phyloP scores from a whole-genome alignment of 2,329 filamentous ascomycete species.

The Phialocephala subalpina region DNA sequence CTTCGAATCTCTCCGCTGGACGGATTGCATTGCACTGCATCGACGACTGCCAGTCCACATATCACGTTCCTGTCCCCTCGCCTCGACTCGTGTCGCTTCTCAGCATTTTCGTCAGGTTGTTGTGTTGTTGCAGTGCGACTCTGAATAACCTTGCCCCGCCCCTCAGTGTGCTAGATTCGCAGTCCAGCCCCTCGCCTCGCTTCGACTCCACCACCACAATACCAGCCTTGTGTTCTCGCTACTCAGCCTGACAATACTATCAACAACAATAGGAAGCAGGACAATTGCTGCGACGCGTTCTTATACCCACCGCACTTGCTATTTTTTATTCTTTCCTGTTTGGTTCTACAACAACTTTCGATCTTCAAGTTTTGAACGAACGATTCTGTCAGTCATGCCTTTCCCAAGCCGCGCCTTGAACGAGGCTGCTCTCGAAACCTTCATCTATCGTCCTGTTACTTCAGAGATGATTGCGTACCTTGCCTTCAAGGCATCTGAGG shows the following conservation, averaged over 20 bases:
- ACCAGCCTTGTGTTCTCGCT: not conserved
- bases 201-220: not conserved
- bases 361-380: too few relatives aligned
- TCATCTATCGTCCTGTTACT: conserved; percentile 79
- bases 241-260: conserved; percentile 2
- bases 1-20: conserved; percentile 27
- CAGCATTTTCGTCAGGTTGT: conserved; percentile 1
- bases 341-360: not conserved
- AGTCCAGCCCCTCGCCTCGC: not conserved
- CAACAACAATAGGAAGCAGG: not conserved
- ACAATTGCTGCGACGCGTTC: not conserved
- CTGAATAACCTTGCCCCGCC: too few relatives aligned
- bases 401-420: conserved; percentile 51
- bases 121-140: not conserved
- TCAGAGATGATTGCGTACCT: conserved; percentile 81
- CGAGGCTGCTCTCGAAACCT: conserved; percentile 79
- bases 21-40: conserved; percentile 29
- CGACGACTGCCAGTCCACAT: conserved; percentile 12
- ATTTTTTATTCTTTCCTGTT: conserved; percentile 7
- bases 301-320: conserved; percentile 2
- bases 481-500: conserved; percentile 75
- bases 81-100: not conserved
- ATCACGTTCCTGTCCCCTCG: conserved; percentile 1
- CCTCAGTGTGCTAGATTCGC: too few relatives aligned
- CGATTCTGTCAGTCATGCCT: conserved; percentile 33